Evolutionary conservation across 1,284 basidiomycete species (phyloP).

Genomic region (Cystobasidium slooffiae): DNA sequence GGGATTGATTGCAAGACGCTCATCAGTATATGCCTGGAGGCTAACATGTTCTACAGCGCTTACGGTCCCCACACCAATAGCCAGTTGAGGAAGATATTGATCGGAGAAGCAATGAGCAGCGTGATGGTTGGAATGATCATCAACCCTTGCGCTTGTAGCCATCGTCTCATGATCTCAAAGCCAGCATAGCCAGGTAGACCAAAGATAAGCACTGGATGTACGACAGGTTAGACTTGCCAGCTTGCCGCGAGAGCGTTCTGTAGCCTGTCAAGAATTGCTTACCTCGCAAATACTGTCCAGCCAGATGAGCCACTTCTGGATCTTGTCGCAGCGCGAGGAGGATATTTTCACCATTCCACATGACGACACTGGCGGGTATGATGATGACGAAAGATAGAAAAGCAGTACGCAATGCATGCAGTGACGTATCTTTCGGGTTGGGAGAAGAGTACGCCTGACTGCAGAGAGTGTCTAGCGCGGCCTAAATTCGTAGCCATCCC

Average conservation of each 20-base stretch:
- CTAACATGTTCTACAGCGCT: not conserved
- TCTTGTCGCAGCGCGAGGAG: slow-evolving; percentile 82
- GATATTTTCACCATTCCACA: slow-evolving; percentile 58
- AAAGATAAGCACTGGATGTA: slow-evolving; percentile 73
- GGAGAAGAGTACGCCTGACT: slow-evolving; percentile 51
- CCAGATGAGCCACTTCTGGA: slow-evolving; percentile 77
- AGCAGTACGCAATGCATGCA: slow-evolving; percentile 51
- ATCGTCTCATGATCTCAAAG: slow-evolving; percentile 58
- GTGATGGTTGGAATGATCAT: slow-evolving; percentile 87
- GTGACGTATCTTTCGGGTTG: slow-evolving; percentile 47
- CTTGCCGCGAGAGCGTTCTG: too few relatives aligned
- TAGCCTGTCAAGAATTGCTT: slow-evolving; percentile 4
- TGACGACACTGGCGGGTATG: slow-evolving; percentile 50
- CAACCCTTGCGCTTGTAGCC: slow-evolving; percentile 63
- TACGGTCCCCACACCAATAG: slow-evolving; percentile 65
- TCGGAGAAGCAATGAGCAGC: slow-evolving; percentile 79
- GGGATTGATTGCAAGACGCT: not conserved
- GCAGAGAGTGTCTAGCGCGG: slow-evolving; percentile 53
- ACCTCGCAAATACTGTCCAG: slow-evolving; percentile 63
- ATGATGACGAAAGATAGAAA: slow-evolving; percentile 46
- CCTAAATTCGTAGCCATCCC: too few relatives aligned
- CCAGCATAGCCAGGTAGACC: slow-evolving; percentile 84
- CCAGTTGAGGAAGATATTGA: slow-evolving; percentile 83
- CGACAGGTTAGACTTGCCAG: too few relatives aligned
- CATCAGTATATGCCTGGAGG: not conserved